Conservation (phyloP, 2,329 filamentous ascomycete species). For the Polytolypa hystricis region DNA sequence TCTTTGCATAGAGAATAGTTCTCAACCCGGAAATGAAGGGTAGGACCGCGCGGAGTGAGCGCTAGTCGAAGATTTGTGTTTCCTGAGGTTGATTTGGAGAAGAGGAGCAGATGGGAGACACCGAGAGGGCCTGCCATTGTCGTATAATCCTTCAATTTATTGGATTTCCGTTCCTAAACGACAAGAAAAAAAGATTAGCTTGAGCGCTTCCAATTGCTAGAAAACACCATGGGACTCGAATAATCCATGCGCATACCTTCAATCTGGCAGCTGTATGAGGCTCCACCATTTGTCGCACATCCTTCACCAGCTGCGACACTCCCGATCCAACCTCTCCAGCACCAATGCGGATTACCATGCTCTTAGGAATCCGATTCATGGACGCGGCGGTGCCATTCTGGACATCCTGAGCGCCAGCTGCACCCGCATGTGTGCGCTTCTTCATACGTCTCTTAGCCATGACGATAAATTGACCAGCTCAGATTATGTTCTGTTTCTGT, state of each 20-base stretch:
- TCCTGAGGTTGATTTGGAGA: slow-evolving; percentile 77
- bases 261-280: slow-evolving; percentile 81
- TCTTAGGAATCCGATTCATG: slow-evolving; percentile 65
- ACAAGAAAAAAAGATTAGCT: neutral
- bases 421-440: slow-evolving; percentile 74
- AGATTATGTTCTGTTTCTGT: no score
- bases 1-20: slow-evolving; percentile 92
- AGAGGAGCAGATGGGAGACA: slow-evolving; percentile 83
- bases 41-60: slow-evolving; percentile 80
- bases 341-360: slow-evolving; percentile 96
- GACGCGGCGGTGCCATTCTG: slow-evolving; percentile 45
- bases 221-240: no score
- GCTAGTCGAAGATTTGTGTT: slow-evolving; percentile 89
- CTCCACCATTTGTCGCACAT: slow-evolving; percentile 91
- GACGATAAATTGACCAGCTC: no score
- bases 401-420: slow-evolving; percentile 45
- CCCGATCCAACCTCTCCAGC: slow-evolving; percentile 86
- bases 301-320: slow-evolving; percentile 80
- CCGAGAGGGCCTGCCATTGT: slow-evolving; percentile 92
- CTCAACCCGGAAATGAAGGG: slow-evolving; percentile 86
- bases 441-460: slow-evolving; percentile 79
- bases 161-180: slow-evolving; percentile 62
- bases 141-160: slow-evolving; percentile 82
- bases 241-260: slow-evolving; percentile 41
- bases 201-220: neutral